A percentile compares a stretch with the other conserved stretches of the same genome.
Conservation (phyloP, 331 rosid species). For the Spiraea crenata region DNA sequence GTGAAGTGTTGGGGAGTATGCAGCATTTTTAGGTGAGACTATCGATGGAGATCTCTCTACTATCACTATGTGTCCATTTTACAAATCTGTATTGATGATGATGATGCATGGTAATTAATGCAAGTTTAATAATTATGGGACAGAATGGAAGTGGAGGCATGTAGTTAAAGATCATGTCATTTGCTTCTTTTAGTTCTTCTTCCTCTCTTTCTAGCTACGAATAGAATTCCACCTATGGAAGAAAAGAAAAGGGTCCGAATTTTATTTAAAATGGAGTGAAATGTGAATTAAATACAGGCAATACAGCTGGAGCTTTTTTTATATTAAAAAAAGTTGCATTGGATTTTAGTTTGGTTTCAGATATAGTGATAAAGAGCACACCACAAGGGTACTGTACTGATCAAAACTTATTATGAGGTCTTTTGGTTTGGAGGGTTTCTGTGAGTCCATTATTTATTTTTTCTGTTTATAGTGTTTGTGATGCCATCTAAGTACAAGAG, state of each 20-base stretch:
- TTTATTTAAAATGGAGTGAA: too few species aligned
- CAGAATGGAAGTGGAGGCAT: conserved; percentile 12
- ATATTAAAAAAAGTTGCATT: not conserved
- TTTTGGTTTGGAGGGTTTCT: conserved; percentile 1
- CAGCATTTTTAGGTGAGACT: conserved; percentile 42
- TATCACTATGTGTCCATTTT: too few species aligned
- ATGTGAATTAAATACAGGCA: not conserved
- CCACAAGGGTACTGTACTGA: not conserved
- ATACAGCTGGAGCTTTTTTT: not conserved
- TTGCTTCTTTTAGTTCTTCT: not conserved
- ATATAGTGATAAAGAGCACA: not conserved
- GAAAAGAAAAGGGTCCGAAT: too few species aligned
- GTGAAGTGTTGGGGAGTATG: conserved; percentile 53
- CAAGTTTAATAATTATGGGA: conserved; percentile 13
- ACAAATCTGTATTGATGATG: not conserved
- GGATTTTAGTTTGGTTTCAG: conserved; percentile 2
- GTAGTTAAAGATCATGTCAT: not conserved
- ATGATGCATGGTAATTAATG: conserved; percentile 1
- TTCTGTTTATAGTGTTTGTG: not conserved
- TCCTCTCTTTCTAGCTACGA: not conserved
- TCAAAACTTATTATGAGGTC: not conserved
- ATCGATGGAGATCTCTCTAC: conserved; percentile 26
- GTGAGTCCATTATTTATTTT: not conserved
- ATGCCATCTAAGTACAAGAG: not conserved
- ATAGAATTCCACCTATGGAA: too few species aligned